Evolutionary conservation across 2,329 filamentous ascomycete genomes (phyloP), one percentile per base, ranked within the genome.

Genomic region (Talaromyces sp.): DNA sequence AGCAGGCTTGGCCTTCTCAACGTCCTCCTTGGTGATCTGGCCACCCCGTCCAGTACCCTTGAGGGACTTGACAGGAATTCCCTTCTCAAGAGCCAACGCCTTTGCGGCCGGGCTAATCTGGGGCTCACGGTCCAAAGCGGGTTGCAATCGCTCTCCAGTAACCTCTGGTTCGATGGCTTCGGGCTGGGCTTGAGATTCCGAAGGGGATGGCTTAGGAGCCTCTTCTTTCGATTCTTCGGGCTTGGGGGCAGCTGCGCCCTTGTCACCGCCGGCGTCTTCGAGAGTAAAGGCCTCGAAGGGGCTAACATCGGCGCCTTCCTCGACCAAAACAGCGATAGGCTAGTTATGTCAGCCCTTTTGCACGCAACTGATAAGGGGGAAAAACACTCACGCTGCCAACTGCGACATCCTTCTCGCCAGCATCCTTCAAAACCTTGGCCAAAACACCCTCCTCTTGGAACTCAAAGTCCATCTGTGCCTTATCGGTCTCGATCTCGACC

Each of bases 381-480:
- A 62, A 58, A 65, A 70, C 58, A 87, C 92, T 82, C 86, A 99
- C 95, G 79, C 90, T 95, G 77, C 95, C 95, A 71, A 99, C 92
- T 32, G 93, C 78, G 65, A 99, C 82, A 76, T 99, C 95, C 84
- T 98, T 99, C 78, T 89, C 89, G 67, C 96, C 96, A 63, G 89
- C 88, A 53, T 96, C 90, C 82, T 92, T 95, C 73, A 99, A 83
- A 66, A 98, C 85, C 85, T 96, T 96, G 72, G 95, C 93, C 69
- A 99, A 84, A 64, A 96, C 85, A 82, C 93, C 95, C 76, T 98
- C 95, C 73, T 99, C 95, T 80, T 99, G 95, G 81, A 96, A 98
- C 80, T 99, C 95, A 77, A 99, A 98, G 83, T 99, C 95, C 95
- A 99, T 99, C 83, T 98, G 95, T 67, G 95, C 95, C 85, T 99